Evolutionary conservation across 2,329 filamentous ascomycete genomes (phyloP), one percentile per base, ranked within the genome.

Genomic region (Botrytis deweyae): DNA sequence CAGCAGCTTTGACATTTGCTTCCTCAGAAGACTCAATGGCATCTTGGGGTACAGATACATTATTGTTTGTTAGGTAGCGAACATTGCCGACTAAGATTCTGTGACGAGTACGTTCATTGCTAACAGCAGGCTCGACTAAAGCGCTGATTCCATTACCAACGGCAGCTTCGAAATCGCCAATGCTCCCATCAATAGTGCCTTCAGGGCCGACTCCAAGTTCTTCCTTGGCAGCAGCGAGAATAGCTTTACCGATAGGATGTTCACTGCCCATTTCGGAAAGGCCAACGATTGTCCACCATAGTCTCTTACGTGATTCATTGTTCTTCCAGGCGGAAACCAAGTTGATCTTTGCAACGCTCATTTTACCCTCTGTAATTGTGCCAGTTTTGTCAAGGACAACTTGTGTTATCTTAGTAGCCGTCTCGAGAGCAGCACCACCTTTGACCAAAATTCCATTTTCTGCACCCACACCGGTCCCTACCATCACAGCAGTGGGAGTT

Each of bases 391-490:
- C 95, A 36, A 98, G 89, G 25, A 98, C 92, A 33, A 98, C 89
- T 78, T 97, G 92, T 2, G 91, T 97, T 77, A 98, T 89, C 82
- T 94, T 95, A 14, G 94, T 98, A 0, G 94, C 93, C 7, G 90
- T 94, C 84, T 99, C 95, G 5, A 99, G 86, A 44, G 95, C 94
- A 59, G 93, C 95, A 73, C 96, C 96, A 72, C 96, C 95, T 84
- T 99, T 99, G 82, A 98, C 94, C n/a, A 99, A 86, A 78, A 99
- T 99, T 38, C 96, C 96, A 78, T 97, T 92, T 83, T 98, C 93
- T 3, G 96, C 96, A 69, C 96, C 96, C 46, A 98, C 91, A 74
- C 96, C 96, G n/a, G 96, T 98, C 62, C 96, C 96, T 44, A 99
- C 96, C 96, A 99, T 98, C 81, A 99, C 95, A 3, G 96, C 96